Evolutionary conservation across 306 rosid genomes (phyloP), one percentile per base, ranked within the genome.

Genomic region (Fragaria ananassa): DNA sequence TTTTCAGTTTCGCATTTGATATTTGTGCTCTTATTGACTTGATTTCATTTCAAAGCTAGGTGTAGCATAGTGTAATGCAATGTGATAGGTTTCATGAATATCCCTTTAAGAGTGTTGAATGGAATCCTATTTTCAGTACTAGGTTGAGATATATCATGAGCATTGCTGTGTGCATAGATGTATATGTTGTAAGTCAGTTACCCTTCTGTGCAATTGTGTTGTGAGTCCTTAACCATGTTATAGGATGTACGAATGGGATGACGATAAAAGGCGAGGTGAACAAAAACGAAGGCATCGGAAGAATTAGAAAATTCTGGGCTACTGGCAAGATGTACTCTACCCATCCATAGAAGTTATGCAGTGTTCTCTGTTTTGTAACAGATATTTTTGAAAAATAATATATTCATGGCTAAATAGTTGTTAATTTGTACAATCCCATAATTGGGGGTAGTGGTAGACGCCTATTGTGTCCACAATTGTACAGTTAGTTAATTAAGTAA

Each of bases 201-300:
- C 45, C 10, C 31, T 71, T 50, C n/a, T 61, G 46, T 35, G 47
- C 63, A 35, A 51, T n/a, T n/a, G 1, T 42, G 11, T 62, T 68
- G 53, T 49, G 46, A 77, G 68, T 58, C 97, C 97, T 91, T 91
- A 73, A 92, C 85, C 79, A 78, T 63, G 81, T 34, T 76, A 49
- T 78, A 95, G 99, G 66, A 79, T 89, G 82, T 87, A 91, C 1
- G 99, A 95, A 42, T 95, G 96, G 97, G 99, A 95, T 12, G 97
- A 95, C 25, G 97, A 91, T 83, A 95, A 95, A 88, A 84, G 98
- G 81, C 97, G 99, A 80, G 93, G 86, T 31, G 99, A 95, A 79
- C 99, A 83, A 64, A 95, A 95, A 84, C 88, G 99, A 74, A 87
- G 99, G 86, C 99, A 95, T 81, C 73, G 99, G 68, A 95, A 95